A percentile compares a stretch with the other conserved stretches of the same genome.
phyloP scores from a whole-genome alignment of 176 grass and related monocot species.

The Ensete ventricosum region DNA sequence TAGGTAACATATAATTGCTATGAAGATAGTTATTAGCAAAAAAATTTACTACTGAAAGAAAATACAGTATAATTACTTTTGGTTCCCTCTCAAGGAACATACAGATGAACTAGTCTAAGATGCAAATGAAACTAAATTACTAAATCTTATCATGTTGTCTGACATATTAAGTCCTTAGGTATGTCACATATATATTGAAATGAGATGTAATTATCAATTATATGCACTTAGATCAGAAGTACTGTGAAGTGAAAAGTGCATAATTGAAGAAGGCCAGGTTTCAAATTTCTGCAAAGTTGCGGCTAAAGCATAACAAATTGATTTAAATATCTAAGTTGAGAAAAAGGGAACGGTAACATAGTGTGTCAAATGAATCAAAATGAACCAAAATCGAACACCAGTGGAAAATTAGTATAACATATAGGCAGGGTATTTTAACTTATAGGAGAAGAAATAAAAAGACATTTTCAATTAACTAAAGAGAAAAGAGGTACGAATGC shows the following conservation, averaged over 20 bases:
- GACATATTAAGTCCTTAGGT: neutral
- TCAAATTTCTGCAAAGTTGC: neutral
- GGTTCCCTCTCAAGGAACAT: neutral
- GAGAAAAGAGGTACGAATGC: neutral
- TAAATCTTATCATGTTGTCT: neutral
- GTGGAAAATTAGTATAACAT: neutral
- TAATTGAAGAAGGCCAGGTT: neutral
- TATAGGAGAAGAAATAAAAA: neutral
- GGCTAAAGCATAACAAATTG: too few species aligned
- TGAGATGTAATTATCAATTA: neutral
- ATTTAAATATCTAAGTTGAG: neutral
- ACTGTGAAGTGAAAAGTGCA: neutral
- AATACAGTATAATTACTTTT: neutral
- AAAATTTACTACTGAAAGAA: neutral
- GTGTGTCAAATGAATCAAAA: neutral
- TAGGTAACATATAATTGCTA: neutral
- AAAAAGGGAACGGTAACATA: neutral
- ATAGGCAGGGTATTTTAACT: neutral
- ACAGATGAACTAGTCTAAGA: neutral
- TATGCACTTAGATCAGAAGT: too few species aligned
- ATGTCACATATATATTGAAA: neutral
- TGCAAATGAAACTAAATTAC: neutral
- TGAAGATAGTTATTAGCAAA: neutral
- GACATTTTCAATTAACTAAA: neutral
- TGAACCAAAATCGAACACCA: neutral